Evolutionary conservation across 1,284 basidiomycete species (phyloP).

Genomic region (Naganishia liquefaciens): DNA sequence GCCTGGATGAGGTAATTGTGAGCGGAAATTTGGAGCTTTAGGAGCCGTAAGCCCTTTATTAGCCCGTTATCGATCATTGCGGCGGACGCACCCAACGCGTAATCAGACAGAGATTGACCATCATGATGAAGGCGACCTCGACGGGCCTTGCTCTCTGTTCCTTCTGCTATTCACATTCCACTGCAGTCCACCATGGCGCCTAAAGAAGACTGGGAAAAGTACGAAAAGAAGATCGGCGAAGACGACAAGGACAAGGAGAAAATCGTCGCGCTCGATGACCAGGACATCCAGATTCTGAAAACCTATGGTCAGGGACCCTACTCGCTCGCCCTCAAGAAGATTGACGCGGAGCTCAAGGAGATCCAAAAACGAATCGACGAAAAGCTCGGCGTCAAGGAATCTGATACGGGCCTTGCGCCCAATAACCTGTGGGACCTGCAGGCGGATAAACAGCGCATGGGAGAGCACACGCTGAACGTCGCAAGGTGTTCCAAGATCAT

Average conservation of each 20-base stretch:
- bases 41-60: too few species aligned
- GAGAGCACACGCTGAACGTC: conserved; percentile 91
- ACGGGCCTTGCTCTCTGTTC: background rate
- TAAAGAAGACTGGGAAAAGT: conserved; percentile 84
- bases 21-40: too few species aligned
- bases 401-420: conserved; percentile 93
- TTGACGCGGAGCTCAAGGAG: conserved; percentile 90
- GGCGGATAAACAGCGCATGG: conserved; percentile 84
- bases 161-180: background rate
- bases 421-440: conserved; percentile 95
- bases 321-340: conserved; percentile 81
- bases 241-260: conserved; percentile 81
- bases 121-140: background rate
- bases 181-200: conserved; percentile 10
- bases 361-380: conserved; percentile 97
- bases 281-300: conserved; percentile 98
- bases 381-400: conserved; percentile 97
- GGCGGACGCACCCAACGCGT: conserved; percentile 19
- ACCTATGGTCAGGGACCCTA: conserved; percentile 99
- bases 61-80: background rate
- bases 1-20: too few species aligned
- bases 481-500: conserved; percentile 99
- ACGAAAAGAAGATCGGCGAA: conserved; percentile 71
- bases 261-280: conserved; percentile 93
- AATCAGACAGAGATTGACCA: conserved; percentile 8